A percentile compares a stretch with the other conserved stretches of the same genome.
Evolutionary conservation across 139 green algal genomes (phyloP).

Genomic region (Microglena sp.): DNA sequence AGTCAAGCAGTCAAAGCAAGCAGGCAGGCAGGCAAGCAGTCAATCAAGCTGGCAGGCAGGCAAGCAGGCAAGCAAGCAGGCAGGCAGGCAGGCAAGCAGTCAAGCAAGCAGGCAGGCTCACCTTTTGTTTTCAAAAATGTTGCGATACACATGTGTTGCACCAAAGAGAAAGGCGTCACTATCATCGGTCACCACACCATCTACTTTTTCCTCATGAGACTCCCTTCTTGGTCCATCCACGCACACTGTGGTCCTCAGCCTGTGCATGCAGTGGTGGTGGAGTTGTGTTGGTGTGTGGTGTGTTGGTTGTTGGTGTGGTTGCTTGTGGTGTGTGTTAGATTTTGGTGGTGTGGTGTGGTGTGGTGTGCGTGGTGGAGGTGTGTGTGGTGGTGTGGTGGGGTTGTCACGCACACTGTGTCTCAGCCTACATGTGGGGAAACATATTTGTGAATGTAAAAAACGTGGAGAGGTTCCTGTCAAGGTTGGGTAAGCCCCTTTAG

Average conservation of each 20-base stretch:
- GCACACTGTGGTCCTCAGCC: conserved; percentile 91
- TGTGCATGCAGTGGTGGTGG: conserved; percentile 13
- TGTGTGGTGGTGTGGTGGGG: background rate
- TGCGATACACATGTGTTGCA: conserved; percentile 69
- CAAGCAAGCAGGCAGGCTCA: too few species aligned
- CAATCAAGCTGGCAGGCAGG: too few species aligned
- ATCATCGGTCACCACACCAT: conserved; percentile 96
- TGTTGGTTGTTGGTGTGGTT: background rate
- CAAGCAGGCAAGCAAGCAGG: too few species aligned
- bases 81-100: too few species aligned
- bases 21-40: too few species aligned
- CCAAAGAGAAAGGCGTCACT: conserved; percentile 98
- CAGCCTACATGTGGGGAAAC: conserved; percentile 35
- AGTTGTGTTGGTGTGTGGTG: background rate
- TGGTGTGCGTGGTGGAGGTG: too few species aligned
- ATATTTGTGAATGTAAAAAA: background rate
- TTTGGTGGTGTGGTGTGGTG: background rate
- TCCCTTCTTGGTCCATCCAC: conserved; percentile 76
- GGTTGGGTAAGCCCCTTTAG: too few species aligned
- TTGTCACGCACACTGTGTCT: conserved; percentile 82
- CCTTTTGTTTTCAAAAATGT: conserved; percentile 69
- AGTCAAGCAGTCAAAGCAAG: conserved; percentile 16
- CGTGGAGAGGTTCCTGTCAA: background rate
- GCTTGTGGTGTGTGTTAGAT: background rate
- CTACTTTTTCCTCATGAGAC: conserved; percentile 68